Conservation (phyloP, 2,329 filamentous ascomycete species). For the Microthyrium microscopicum region DNA sequence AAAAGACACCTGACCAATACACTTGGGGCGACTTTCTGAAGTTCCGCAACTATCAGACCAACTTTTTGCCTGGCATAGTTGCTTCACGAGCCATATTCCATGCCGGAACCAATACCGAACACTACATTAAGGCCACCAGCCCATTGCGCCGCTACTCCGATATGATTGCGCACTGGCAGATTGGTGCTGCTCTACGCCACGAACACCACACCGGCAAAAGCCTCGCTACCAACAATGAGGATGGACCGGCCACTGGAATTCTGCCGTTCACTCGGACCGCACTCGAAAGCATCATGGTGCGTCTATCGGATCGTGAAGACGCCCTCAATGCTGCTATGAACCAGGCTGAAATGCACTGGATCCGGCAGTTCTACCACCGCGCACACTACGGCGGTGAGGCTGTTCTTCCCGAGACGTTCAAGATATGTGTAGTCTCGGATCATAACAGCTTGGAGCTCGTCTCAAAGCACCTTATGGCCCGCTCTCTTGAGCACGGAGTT, state of each 20-base stretch:
- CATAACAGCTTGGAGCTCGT: neutral
- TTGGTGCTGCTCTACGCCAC: conserved; percentile 42
- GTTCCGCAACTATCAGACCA: no score
- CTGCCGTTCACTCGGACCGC: neutral
- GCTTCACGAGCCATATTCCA: neutral
- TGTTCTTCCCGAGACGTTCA: neutral
- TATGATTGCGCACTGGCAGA: conserved; percentile 46
- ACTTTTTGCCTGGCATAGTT: no score
- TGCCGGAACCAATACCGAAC: conserved; percentile 13
- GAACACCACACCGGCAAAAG: conserved; percentile 30
- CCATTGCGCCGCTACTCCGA: conserved; percentile 45
- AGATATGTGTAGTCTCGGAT: neutral
- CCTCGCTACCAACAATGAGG: conserved; percentile 20
- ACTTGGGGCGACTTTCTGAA: no score
- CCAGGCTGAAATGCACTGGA: neutral
- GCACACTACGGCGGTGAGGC: neutral
- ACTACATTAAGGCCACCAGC: conserved; percentile 42
- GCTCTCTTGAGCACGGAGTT: neutral
- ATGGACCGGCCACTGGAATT: neutral
- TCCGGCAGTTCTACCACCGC: neutral
- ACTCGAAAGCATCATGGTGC: neutral
- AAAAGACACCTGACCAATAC: no score
- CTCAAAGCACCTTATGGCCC: neutral
- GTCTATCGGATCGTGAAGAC: neutral
- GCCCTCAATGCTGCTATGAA: neutral